Evolutionary conservation across 2,329 filamentous ascomycete species (phyloP), one percentile per base, ranked within the genome.

Genomic region (Colletotrichum spinosum): DNA sequence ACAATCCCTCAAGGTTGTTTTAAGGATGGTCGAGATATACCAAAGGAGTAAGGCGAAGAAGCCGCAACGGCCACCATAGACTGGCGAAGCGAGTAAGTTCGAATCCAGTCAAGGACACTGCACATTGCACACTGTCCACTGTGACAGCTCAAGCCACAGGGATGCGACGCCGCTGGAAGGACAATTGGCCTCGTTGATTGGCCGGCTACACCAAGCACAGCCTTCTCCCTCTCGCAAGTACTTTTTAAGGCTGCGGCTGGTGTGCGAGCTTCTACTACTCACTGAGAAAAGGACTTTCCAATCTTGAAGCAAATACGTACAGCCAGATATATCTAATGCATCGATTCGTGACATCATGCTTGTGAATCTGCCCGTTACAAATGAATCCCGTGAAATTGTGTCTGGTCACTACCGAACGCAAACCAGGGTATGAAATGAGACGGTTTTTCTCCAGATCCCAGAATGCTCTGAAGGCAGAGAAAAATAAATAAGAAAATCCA

Each of bases 61-160:
- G 15, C 9, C 15, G 44, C 15, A 25, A 17, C 10, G 10, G 44
- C 8, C 15, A 17, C 25, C 25, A 25, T 25, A 25, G 25, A 25
- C 25, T 25, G 25, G 25, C 25, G 25, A 25, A 25, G 25, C 25
- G 25, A 25, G 25, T 25, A 25, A 25, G 25, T 25, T 25, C 25
- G 25, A 5, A 25, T 25, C 25, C 25, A 25, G 57, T 62, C 17
- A 17, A 17, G 17, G 17, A 17, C 17, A 17, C 17, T 17, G 17
- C 17, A 17, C 17, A 17, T 17, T 17, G 17, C 17, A 17, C 17
- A 17, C 17, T 17, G 17, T 17, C 17, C 17, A 63, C 52, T 66
- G 59, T 63, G 59, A 53, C 63, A 49, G 59, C 58, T 50, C 41
- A 15, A 44, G 62, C 25, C 48, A 63, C 63, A 63, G 59, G 63